Base-by-base conservation (phyloP, 495 filamentous ascomycete genomes). In the Trichoderma parareesei region DNA sequence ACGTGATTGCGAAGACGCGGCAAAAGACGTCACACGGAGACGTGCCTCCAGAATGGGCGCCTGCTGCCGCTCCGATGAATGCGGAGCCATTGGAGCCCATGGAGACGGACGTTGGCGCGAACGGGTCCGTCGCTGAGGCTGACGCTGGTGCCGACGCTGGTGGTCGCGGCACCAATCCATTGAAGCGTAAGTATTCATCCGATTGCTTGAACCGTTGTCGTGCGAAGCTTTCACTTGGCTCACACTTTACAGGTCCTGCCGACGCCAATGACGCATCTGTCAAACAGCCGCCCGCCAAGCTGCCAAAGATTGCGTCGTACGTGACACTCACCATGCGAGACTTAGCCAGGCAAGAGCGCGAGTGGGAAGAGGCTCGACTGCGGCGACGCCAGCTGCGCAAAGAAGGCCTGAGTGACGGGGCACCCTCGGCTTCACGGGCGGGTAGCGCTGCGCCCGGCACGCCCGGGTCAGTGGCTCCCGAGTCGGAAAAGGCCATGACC, bases 1-100 rank as follows among this genome's bases (percentile, higher is more conserved):
- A 84, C 60, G 81, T 75, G 14, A 73, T 92, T 8, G 79, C 89
- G 18, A 81, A 78, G 65, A 86, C 81, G 62, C 85, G 91, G 64
- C 85, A 86, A 69, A 82, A 77, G 44, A 87, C 85, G n/a, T 86
- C 90, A 13, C 83, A 91, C 73, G 91, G 90, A 4, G 73, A 84
- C 7, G 80, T 91, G 3, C 89, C 90, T 20, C 69, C 73, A 35
- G 89, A 90, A 61, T 92, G 89, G 84, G 72, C 80, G 13, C 88
- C 90, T 65, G 71, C 90, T 59, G 90, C 85, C 2, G 80, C 77
- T 44, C 72, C 77, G 16, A 64, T 78, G 35, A 71, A 71, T 13
- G 72, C 67, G 14, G 67, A 63, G 40, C 37, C 62, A 13, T 65
- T 68, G 40, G 65, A 49, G 46, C 73, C 70, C 14, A 72, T 69